These are phyloP conservation scores for Helminthosporium solani DNA, from an alignment of 2,329 filamentous ascomycete species.

Conservation along the genomic window DNA sequence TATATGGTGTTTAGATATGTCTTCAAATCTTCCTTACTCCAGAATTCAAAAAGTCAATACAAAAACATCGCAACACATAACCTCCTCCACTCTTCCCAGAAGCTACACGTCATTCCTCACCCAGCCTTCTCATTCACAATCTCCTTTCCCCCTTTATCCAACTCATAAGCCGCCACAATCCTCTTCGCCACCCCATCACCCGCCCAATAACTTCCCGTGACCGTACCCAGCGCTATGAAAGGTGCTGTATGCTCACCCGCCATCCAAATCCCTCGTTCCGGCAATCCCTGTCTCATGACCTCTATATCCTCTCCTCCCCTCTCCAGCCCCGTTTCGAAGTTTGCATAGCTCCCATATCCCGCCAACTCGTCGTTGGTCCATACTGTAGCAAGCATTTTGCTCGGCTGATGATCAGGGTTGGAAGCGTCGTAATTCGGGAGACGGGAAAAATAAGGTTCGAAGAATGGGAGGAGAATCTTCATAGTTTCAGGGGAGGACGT, in stretches of 20 bases:
- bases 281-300: constrained; percentile 55
- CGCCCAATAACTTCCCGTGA: constrained; percentile 89
- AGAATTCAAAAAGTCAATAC: too few relatives aligned
- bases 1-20: too few relatives aligned
- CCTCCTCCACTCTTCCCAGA: too few relatives aligned
- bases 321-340: constrained; percentile 76
- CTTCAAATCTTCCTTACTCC: too few relatives aligned
- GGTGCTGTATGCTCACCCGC: constrained; percentile 90
- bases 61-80: too few relatives aligned
- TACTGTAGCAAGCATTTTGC: constrained; percentile 65
- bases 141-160: constrained; percentile 6
- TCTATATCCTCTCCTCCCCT: constrained; percentile 72
- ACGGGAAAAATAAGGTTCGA: constrained; percentile 74
- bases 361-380: constrained; percentile 80
- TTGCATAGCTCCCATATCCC: constrained; percentile 79
- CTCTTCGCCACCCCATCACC: constrained; percentile 74
- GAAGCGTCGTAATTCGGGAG: constrained; percentile 65
- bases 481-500: constrained; percentile 43
- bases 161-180: constrained; percentile 57
- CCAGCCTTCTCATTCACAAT: too few relatives aligned
- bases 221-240: constrained; percentile 84
- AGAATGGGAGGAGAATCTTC: constrained; percentile 59
- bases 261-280: constrained; percentile 73
- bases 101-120: too few relatives aligned
- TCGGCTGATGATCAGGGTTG: constrained; percentile 61